These are phyloP conservation scores for Incumbomyces delicatus DNA, from an alignment of 2,329 filamentous ascomycete species.

Conservation along the genomic window DNA sequence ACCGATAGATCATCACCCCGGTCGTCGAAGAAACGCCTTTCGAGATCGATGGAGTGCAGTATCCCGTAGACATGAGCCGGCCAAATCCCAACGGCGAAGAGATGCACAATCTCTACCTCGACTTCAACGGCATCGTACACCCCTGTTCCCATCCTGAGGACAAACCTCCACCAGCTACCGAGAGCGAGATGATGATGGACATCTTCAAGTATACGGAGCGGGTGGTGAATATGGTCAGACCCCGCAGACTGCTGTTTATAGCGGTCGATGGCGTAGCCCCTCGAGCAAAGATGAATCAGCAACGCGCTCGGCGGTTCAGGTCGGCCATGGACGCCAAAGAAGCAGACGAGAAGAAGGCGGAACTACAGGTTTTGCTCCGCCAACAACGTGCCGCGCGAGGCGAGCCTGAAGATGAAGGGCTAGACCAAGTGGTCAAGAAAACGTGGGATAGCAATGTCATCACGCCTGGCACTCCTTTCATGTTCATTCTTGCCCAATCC, in stretches of 20 bases:
- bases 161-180: constrained; percentile 76
- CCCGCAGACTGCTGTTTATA: constrained; percentile 92
- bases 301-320: constrained; percentile 89
- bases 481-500: constrained; percentile 86
- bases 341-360: constrained; percentile 82
- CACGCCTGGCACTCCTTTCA: constrained; percentile 94
- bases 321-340: constrained; percentile 89
- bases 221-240: constrained; percentile 96
- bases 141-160: constrained; percentile 97
- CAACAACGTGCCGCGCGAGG: constrained; percentile 57
- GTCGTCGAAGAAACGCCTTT: constrained; percentile 79
- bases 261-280: constrained; percentile 96
- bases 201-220: constrained; percentile 98
- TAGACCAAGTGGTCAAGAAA: constrained; percentile 62
- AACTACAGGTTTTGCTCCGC: constrained; percentile 74
- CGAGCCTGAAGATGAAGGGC: constrained; percentile 37
- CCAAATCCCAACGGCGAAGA: constrained; percentile 97
- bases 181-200: constrained; percentile 99
- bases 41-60: constrained; percentile 69
- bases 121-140: constrained; percentile 99
- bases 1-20: constrained; percentile 61
- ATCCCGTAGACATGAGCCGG: constrained; percentile 74
- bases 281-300: constrained; percentile 98
- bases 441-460: constrained; percentile 86
- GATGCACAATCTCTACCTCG: constrained; percentile 93